Base-by-base conservation (phyloP, 1,139 yeast genomes). In the Kodamaea anthophila region DNA sequence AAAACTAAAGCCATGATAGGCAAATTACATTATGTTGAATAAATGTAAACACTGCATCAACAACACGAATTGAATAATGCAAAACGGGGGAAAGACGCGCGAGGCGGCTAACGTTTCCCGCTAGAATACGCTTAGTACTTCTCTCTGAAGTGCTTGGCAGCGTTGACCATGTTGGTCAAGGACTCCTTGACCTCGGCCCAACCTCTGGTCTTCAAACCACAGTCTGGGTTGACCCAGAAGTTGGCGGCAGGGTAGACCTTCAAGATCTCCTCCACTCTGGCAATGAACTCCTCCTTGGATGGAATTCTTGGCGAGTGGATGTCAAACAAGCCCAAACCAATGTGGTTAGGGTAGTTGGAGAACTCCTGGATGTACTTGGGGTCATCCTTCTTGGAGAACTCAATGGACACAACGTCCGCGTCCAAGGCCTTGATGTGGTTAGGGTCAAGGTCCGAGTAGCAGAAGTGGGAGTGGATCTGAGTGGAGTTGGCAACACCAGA, bases 281-380 rank as follows among this genome's bases (percentile, higher is more conserved):
- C 69, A 62, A 86, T 80, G 67, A 91, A 88, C 73, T 91, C 98
- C 59, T 83, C 87, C 70, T 81, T 83, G 37, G 97, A 88, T 58
- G 98, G 98, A 56, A 91, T 86, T 78, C 98, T 88, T 71, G 98
- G 98, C 42, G 98, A 91, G 81, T 91, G 98, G 56, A 91, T 91
- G 68, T 91, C 98, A 60, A 88, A 91, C 65, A 91, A 76, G 68
- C 98, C 98, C 59, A 93, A 82, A 77, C 98, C 97, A 63, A 91
- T 87, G 73, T 91, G 97, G 84, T 91, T 91, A 65, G 98, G 97
- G 75, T 91, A 91, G 77, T 86, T 77, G 46, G 94, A 77, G 76
- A 91, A 91, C 75, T 88, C 96, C 69, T 86, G 82, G 60, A 91
- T 87, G 77, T 91, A 91, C 74, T 86, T 78, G 55, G 96, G 87